Conservation (phyloP, 495 filamentous ascomycete genomes). For the Antarctomyces pellizariae region DNA sequence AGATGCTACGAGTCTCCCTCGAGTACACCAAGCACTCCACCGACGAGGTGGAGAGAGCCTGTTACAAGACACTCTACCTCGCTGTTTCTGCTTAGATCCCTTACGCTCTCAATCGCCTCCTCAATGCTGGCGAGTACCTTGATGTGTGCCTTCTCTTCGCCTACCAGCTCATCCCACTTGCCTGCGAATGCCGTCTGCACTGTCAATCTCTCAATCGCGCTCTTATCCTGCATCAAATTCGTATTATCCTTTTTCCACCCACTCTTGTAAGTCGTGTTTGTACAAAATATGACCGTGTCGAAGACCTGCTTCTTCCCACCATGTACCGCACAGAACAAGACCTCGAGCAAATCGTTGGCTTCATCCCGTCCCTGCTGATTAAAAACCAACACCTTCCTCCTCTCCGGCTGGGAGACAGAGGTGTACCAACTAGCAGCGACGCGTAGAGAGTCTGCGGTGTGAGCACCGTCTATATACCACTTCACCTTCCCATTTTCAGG, state of each 20-base stretch:
- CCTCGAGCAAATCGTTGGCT: conserved; percentile 41
- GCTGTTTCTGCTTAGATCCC: conserved; percentile 21
- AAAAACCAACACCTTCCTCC: conserved; percentile 71
- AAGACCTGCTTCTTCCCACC: conserved; percentile 31
- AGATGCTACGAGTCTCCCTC: too few species aligned
- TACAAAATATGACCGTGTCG: conserved; percentile 67
- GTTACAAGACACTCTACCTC: conserved; percentile 32
- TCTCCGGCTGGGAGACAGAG: conserved; percentile 10
- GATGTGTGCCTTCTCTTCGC: conserved; percentile 23
- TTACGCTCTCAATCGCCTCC: conserved; percentile 51
- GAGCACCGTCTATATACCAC: conserved; percentile 85
- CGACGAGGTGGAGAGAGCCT: conserved; percentile 76
- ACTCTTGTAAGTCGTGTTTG: conserved; percentile 55
- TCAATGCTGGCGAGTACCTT: conserved; percentile 58
- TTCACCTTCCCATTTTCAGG: conserved; percentile 30
- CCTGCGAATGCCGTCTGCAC: conserved; percentile 53
- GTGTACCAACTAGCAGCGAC: conserved; percentile 52
- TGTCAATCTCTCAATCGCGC: conserved; percentile 40
- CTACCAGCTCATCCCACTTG: conserved; percentile 47
- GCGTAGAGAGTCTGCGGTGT: conserved; percentile 72
- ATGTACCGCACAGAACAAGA: conserved; percentile 31
- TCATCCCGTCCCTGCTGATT: conserved; percentile 84
- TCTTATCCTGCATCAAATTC: conserved; percentile 44
- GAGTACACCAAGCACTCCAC: conserved; percentile 53
- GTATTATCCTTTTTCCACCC: conserved; percentile 34